Conservation (phyloP, 1,139 yeast species). For the Sugiyamaella sp. region DNA sequence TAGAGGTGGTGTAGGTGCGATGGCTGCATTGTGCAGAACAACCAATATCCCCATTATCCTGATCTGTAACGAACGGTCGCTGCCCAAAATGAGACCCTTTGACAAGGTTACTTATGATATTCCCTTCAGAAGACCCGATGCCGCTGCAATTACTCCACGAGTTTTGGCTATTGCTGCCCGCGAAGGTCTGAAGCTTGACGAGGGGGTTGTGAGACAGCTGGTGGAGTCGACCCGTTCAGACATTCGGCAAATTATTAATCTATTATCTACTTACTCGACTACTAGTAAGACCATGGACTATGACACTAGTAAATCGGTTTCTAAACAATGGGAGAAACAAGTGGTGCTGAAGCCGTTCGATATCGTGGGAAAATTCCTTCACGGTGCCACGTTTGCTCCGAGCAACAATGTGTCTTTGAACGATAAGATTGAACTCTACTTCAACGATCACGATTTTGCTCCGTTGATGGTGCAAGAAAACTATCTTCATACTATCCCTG, state of each 20-base stretch:
- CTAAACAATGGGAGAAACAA: conserved; percentile 84
- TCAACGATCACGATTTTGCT: conserved; percentile 92
- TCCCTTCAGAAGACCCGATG: conserved; percentile 87
- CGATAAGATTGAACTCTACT: conserved; percentile 86
- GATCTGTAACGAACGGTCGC: conserved; percentile 88
- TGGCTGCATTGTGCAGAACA: conserved; percentile 82
- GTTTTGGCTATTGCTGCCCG: conserved; percentile 88
- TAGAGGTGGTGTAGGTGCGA: conserved; percentile 96
- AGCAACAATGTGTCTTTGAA: conserved; percentile 59
- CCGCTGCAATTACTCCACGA: conserved; percentile 76
- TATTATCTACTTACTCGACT: conserved; percentile 76
- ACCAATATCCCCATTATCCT: conserved; percentile 89
- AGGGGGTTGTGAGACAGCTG: conserved; percentile 78
- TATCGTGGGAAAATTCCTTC: conserved; percentile 70
- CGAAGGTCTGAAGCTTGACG: conserved; percentile 80
- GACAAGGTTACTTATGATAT: conserved; percentile 83
- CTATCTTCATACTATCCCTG: conserved; percentile 68
- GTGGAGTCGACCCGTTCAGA: conserved; percentile 88
- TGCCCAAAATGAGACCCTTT: conserved; percentile 96
- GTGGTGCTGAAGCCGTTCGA: conserved; percentile 93
- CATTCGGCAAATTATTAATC: conserved; percentile 90
- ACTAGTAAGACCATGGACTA: conserved; percentile 66
- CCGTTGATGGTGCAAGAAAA: conserved; percentile 98
- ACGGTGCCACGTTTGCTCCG: conserved; percentile 61
- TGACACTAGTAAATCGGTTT: conserved; percentile 52